Conservation (phyloP, 163 green algal species). For the Volvox carteri region DNA sequence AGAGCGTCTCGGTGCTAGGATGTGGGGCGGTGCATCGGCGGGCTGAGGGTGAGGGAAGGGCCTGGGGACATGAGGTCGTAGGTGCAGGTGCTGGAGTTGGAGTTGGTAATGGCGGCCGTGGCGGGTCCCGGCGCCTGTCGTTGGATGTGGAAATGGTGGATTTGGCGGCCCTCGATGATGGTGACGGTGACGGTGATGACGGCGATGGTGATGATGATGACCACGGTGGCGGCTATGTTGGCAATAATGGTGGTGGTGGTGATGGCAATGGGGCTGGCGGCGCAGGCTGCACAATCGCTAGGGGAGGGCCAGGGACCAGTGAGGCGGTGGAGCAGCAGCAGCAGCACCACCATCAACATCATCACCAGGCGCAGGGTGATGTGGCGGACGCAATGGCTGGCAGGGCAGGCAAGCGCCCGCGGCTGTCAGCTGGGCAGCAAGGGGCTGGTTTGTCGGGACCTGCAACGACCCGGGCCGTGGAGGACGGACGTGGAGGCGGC, state of each 20-base stretch:
- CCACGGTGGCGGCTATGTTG: neutral
- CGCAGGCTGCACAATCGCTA: neutral
- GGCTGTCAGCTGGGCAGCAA: neutral
- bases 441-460: no score
- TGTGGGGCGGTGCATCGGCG: neutral
- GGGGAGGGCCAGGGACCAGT: neutral
- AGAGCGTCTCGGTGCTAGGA: neutral
- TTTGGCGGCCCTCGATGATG: slow-evolving; percentile 36
- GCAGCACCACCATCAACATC: no score
- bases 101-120: neutral
- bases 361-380: neutral
- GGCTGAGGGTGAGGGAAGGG: neutral
- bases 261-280: neutral
- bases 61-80: neutral
- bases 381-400: no score
- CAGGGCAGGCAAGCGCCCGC: slow-evolving; percentile 7
- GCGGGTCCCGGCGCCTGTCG: neutral
- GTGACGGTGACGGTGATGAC: neutral
- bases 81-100: neutral
- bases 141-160: slow-evolving; percentile 40
- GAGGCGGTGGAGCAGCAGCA: neutral
- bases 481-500: no score
- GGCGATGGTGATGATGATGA: neutral
- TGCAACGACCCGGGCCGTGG: neutral
- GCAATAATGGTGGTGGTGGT: neutral